These are phyloP conservation scores for Aspergillus leporis DNA, from an alignment of 495 filamentous ascomycete genomes.

Conservation along the genomic window DNA sequence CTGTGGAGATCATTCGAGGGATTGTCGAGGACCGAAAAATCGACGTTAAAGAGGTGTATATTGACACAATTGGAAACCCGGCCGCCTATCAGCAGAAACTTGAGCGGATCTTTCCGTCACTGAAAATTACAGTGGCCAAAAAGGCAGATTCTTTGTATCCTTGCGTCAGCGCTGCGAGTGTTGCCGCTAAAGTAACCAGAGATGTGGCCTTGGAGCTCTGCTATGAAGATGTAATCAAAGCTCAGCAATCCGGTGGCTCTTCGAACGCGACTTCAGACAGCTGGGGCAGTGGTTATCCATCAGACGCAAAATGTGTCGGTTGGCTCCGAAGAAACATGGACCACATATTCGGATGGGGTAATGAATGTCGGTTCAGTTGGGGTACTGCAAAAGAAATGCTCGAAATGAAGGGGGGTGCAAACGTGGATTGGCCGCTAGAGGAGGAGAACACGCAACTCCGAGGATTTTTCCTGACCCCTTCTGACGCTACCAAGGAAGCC, in stretches of 20 bases:
- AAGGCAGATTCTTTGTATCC: slow-evolving; percentile 95
- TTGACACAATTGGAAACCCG: slow-evolving; percentile 90
- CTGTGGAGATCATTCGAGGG: slow-evolving; percentile 75
- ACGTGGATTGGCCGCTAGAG: slow-evolving; percentile 81
- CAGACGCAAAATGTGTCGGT: slow-evolving; percentile 72
- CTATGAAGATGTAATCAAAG: slow-evolving; percentile 50
- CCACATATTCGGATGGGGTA: slow-evolving; percentile 92
- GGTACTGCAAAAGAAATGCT: slow-evolving; percentile 91
- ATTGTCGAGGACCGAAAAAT: slow-evolving; percentile 70
- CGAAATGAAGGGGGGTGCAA: slow-evolving; percentile 62
- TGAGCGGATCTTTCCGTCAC: slow-evolving; percentile 77
- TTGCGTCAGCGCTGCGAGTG: slow-evolving; percentile 88
- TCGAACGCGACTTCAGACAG: slow-evolving; percentile 29
- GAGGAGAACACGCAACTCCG: slow-evolving; percentile 69
- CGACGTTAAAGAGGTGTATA: slow-evolving; percentile 84
- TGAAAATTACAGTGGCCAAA: slow-evolving; percentile 85
- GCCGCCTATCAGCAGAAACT: slow-evolving; percentile 80
- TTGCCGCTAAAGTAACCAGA: slow-evolving; percentile 93
- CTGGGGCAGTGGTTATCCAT: slow-evolving; percentile 94
- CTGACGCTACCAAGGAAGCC: slow-evolving; percentile 23
- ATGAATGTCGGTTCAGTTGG: slow-evolving; percentile 92
- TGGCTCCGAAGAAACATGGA: slow-evolving; percentile 90
- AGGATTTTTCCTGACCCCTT: slow-evolving; percentile 62
- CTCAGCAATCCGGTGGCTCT: slow-evolving; percentile 13
- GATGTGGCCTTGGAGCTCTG: slow-evolving; percentile 83